These are phyloP conservation scores for Cornus suecica DNA, from an alignment of 148 eudicot species.

Conservation along the genomic window DNA sequence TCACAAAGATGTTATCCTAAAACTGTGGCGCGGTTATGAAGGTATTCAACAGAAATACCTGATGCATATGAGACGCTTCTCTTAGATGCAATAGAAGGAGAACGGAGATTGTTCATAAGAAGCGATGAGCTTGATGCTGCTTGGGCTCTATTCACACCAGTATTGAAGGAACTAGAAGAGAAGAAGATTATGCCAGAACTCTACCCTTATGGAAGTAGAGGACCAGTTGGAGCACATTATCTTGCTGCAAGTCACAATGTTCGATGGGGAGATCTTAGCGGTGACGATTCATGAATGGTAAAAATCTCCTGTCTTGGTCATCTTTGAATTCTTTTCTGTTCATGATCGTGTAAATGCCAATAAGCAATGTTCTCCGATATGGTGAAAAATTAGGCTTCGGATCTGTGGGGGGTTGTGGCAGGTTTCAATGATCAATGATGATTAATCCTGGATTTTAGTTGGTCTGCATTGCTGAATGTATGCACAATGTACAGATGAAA, in stretches of 20 bases:
- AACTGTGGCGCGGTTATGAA: conserved; percentile 17
- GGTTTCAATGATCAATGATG: too few species aligned
- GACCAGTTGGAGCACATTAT: conserved; percentile 79
- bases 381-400: too few species aligned
- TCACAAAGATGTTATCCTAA: background rate
- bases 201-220: conserved; percentile 78
- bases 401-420: too few species aligned
- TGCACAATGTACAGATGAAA: too few species aligned
- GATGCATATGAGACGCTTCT: conserved; percentile 88
- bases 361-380: too few species aligned
- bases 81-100: conserved; percentile 86
- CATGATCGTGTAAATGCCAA: background rate
- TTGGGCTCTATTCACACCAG: conserved; percentile 74
- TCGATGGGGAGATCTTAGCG: conserved; percentile 82
- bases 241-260: conserved; percentile 81
- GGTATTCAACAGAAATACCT: conserved; percentile 72
- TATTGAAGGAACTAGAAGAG: conserved; percentile 67
- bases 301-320: background rate
- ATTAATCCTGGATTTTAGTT: too few species aligned
- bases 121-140: conserved; percentile 97
- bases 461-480: too few species aligned
- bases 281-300: conserved; percentile 35
- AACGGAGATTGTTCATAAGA: conserved; percentile 73
- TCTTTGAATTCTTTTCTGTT: conserved; percentile 9
- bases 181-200: conserved; percentile 68